Evolutionary conservation across 148 eudicot species (phyloP), one percentile per base, ranked within the genome.

Genomic region (Rhododendron henanense): DNA sequence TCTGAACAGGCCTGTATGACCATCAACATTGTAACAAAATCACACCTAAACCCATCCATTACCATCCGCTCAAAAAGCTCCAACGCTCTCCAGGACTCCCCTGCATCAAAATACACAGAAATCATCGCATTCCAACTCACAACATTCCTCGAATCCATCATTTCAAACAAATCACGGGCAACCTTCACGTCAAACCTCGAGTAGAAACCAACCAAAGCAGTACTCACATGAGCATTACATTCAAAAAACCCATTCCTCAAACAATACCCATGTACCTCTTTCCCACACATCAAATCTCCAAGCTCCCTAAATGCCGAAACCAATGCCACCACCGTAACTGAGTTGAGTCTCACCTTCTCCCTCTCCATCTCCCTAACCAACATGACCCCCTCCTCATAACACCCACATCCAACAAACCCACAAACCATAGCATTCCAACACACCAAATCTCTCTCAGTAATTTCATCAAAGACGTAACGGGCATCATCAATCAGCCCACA

Each of bases 341-440:
- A 81, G 78, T 89, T 92, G 18, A 92, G 91, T 71, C 85, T 90
- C 85, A 93, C 85, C 6, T 81, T 78, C 73, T 87, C 88, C 50
- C 53, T 37, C 87, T 87, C 86, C 88, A 93, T 92, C 85, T 84
- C 81, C 51, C 69, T 65, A 86, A 88, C 88, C 85, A 91, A 84
- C 16, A 31, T 3, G 48, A 92, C 4, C 8, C 92, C 92, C 35
- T 89, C 92, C 83, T 85, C 83, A 85, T 78, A 89, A 45, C 82
- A 86, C 79, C 78, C 81, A 81, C 90, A 91, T 4, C 90, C 86
- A 16, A 92, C 93, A 80, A 59, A 90, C 82, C 96, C 90, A 65
- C 88, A 88, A 53, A 93, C 91, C 94, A 93, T 91, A 33, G 90
- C 87, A 84, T 93, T 93, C 94, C 94, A 93, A 11, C 90, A 88